phyloP scores from a whole-genome alignment of 2,329 filamentous ascomycete genomes.

The Penicillium sp. region DNA sequence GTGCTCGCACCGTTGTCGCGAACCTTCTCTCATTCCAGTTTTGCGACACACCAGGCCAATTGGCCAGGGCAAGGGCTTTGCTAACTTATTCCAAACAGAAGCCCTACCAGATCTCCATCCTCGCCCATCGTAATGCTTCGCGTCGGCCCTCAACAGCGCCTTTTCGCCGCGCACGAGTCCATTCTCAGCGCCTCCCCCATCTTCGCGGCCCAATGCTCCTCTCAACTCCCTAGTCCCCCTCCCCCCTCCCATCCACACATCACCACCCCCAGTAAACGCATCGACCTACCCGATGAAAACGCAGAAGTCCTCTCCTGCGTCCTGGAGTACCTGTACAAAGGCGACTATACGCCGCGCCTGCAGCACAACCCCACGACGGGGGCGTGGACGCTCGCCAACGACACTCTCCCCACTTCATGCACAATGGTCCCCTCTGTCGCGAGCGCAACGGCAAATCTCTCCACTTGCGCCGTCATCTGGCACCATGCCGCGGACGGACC shows the following conservation, averaged over 20 bases:
- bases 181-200: slow-evolving; percentile 72
- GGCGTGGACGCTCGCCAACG: slow-evolving; percentile 74
- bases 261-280: slow-evolving; percentile 53
- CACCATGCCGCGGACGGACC: slow-evolving; percentile 59
- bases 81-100: neutral
- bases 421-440: neutral
- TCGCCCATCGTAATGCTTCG: slow-evolving; percentile 73
- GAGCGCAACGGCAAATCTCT: slow-evolving; percentile 28
- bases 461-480: slow-evolving; percentile 61
- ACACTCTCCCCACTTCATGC: slow-evolving; percentile 30
- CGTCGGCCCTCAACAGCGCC: slow-evolving; percentile 72
- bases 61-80: neutral
- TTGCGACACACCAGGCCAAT: neutral
- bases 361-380: slow-evolving; percentile 74
- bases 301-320: slow-evolving; percentile 87
- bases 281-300: slow-evolving; percentile 76
- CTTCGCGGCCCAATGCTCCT: slow-evolving; percentile 61
- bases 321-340: slow-evolving; percentile 88
- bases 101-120: slow-evolving; percentile 52
- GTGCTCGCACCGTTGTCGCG: no score
- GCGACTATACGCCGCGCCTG: slow-evolving; percentile 82
- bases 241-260: slow-evolving; percentile 6
- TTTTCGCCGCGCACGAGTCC: slow-evolving; percentile 89
- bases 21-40: neutral
- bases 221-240: slow-evolving; percentile 40